Percentiles rank a stretch among this genome's conserved stretches.
Evolutionary conservation across 2,329 filamentous ascomycete species (phyloP).

Genomic region (Botrytis porri): DNA sequence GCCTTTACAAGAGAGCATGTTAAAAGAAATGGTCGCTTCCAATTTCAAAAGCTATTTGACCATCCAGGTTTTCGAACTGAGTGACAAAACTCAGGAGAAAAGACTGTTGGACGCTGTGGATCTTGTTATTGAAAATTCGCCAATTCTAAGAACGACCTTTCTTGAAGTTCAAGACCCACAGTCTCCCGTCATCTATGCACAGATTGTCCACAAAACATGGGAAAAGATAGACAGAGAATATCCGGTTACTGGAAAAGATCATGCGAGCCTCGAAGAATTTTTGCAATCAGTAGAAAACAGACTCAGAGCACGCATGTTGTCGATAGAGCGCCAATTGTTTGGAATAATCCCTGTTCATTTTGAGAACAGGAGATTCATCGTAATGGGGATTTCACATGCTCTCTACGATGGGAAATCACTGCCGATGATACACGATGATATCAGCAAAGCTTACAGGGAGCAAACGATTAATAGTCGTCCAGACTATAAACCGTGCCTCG

Average conservation of each 20-base stretch:
- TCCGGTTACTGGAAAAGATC: neutral
- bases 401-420: conserved; percentile 90
- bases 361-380: conserved; percentile 42
- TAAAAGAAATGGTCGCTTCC: conserved; percentile 76
- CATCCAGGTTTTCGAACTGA: conserved; percentile 69
- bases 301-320: conserved; percentile 41
- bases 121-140: conserved; percentile 55
- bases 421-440: conserved; percentile 66
- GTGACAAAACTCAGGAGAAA: conserved; percentile 50
- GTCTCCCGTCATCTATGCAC: conserved; percentile 54
- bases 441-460: conserved; percentile 61
- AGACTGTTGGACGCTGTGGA: conserved; percentile 61
- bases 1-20: conserved; percentile 81
- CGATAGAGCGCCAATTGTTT: conserved; percentile 26
- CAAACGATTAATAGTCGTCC: conserved; percentile 42
- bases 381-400: conserved; percentile 78
- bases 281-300: conserved; percentile 43
- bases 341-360: conserved; percentile 50
- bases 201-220: conserved; percentile 45
- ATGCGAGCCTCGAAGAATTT: conserved; percentile 34
- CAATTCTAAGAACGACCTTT: conserved; percentile 76
- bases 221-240: neutral
- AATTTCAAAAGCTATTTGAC: conserved; percentile 79
- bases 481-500: conserved; percentile 53
- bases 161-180: conserved; percentile 59